Conservation (phyloP, 2,329 filamentous ascomycete species). For the Ustulina deusta region DNA sequence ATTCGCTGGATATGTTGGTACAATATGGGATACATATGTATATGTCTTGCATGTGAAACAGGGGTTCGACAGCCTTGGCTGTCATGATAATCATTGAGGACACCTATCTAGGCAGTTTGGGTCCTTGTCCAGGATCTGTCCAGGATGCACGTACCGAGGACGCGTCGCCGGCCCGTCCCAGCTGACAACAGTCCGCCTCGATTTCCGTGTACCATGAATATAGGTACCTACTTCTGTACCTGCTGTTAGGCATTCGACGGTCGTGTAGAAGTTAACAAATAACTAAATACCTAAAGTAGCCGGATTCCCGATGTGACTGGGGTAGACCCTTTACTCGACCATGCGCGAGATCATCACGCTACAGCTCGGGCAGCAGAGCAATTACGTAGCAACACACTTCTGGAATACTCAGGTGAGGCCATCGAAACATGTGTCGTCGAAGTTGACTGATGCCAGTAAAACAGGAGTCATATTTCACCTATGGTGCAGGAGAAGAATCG, state of each 20-base stretch:
- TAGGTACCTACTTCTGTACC: neutral
- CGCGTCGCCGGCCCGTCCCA: neutral
- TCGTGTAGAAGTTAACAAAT: neutral
- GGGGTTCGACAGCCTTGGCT: constrained; percentile 7
- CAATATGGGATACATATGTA: neutral
- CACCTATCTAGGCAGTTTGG: neutral
- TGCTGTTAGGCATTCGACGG: neutral
- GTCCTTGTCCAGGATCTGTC: neutral
- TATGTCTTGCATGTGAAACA: constrained; percentile 35
- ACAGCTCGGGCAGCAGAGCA: constrained; percentile 92
- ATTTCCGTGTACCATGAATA: neutral
- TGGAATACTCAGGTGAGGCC: constrained; percentile 87
- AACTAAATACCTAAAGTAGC: neutral
- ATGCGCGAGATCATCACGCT: constrained; percentile 98
- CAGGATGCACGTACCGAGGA: neutral
- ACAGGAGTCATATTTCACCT: constrained; percentile 98
- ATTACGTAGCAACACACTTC: constrained; percentile 94
- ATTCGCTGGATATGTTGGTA: constrained; percentile 24
- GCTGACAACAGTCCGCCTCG: neutral
- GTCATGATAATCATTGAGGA: neutral
- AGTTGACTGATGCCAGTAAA: neutral
- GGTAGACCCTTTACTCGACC: constrained; percentile 1
- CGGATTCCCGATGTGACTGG: neutral
- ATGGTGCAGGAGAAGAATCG: constrained; percentile 73
- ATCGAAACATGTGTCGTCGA: constrained; percentile 1